Evolutionary conservation across 2,329 filamentous ascomycete species (phyloP).

Genomic region (Phialophora macrospora): DNA sequence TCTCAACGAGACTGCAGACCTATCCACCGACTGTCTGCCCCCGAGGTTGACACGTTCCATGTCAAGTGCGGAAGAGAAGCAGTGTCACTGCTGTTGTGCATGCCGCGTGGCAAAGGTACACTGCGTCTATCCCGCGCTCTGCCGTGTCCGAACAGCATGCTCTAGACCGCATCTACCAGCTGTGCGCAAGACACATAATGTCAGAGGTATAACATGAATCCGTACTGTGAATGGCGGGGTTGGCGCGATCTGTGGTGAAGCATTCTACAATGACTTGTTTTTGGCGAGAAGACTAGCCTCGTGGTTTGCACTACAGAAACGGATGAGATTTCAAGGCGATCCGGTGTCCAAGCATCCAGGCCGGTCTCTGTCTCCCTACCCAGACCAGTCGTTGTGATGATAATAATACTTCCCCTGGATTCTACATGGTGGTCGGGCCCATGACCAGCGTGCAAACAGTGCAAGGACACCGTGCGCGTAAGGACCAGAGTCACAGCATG

Average conservation of each 20-base stretch:
- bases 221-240: neutral
- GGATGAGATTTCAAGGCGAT: neutral
- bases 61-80: neutral
- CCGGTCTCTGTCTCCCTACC: neutral
- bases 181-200: neutral
- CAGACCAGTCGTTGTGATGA: neutral
- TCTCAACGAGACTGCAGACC: neutral
- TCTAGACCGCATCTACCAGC: neutral
- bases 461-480: neutral
- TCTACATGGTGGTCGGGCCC: neutral
- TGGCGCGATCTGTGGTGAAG: neutral
- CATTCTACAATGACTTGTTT: neutral
- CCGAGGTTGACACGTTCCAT: constrained; percentile 6
- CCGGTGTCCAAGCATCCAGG: neutral
- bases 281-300: neutral
- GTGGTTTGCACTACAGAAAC: neutral
- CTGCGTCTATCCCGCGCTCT: neutral
- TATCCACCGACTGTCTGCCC: neutral
- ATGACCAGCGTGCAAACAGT: neutral
- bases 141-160: neutral
- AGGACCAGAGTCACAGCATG: neutral
- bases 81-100: neutral
- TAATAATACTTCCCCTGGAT: neutral
- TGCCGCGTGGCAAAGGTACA: neutral
- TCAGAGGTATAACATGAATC: neutral